Conservation (phyloP, 2,329 filamentous ascomycete species). For the Cladorrhinum sp. region DNA sequence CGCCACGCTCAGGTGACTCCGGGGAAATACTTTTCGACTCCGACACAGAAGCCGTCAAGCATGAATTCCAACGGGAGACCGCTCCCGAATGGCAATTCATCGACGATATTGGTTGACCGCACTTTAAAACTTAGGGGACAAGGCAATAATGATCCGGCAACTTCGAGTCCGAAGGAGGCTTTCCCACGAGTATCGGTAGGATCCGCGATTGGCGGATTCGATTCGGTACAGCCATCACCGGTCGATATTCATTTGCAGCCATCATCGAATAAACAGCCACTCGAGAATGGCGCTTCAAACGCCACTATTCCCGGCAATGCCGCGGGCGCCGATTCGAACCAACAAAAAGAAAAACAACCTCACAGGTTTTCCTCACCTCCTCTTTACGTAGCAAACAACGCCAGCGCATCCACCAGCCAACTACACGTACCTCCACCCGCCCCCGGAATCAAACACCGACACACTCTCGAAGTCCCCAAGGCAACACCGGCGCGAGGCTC, state of each 20-base stretch:
- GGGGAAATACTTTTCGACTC: conserved; percentile 33
- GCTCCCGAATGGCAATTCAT: conserved; percentile 25
- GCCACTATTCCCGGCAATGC: conserved; percentile 16
- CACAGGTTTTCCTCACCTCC: conserved; percentile 67
- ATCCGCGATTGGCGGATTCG: conserved; percentile 27
- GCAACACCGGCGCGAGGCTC: conserved; percentile 62
- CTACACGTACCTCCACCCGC: conserved; percentile 49
- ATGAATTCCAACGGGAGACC: conserved; percentile 46
- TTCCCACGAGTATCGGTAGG: conserved; percentile 35
- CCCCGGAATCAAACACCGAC: conserved; percentile 69
- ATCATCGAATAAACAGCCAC: conserved; percentile 27
- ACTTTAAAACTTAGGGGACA: conserved; percentile 23
- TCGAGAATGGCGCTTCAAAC: conserved; percentile 25
- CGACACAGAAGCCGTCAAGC: conserved; percentile 43
- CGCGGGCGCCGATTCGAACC: conserved; percentile 21
- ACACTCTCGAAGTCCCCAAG: conserved; percentile 85
- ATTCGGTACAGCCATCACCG: conserved; percentile 32
- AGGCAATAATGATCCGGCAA: conserved; percentile 25
- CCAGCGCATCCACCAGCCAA: conserved; percentile 48
- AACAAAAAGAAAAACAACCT: conserved; percentile 34
- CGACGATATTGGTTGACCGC: conserved; percentile 30
- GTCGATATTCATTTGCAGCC: conserved; percentile 34
- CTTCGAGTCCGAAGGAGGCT: conserved; percentile 33
- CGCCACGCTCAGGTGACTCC: conserved; percentile 39
- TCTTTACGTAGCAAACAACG: conserved; percentile 45